A percentile compares a stretch with the other conserved stretches of the same genome.
phyloP scores from a whole-genome alignment of 257 asterid genomes.

The Paraleonurus japonicus region DNA sequence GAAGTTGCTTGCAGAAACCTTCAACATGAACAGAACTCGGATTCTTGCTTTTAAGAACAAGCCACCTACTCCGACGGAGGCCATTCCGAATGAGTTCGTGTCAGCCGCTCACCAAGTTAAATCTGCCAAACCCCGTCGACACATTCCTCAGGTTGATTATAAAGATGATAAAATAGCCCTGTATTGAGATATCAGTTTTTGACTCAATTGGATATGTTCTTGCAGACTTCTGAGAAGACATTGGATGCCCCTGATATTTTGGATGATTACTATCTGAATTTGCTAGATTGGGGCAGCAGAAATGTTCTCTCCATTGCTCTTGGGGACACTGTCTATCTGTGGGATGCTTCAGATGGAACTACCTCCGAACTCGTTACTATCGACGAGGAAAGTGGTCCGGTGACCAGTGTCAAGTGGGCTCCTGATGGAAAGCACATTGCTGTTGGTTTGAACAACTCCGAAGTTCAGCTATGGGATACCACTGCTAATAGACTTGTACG shows the following conservation, averaged over 20 bases:
- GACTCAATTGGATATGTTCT: too few species aligned
- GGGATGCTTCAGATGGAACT: conserved; percentile 49
- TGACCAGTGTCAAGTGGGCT: conserved; percentile 69
- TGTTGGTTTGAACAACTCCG: conserved; percentile 54
- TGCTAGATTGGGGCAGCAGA: conserved; percentile 85
- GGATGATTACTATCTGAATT: conserved; percentile 82
- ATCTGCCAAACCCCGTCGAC: conserved; percentile 54
- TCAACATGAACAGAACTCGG: conserved; percentile 76
- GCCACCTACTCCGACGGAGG: conserved; percentile 66
- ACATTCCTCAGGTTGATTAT: conserved; percentile 74
- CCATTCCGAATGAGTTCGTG: conserved; percentile 46
- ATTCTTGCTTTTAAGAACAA: conserved; percentile 77
- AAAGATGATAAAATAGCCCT: not conserved
- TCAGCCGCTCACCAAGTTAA: conserved; percentile 51
- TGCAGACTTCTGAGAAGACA: conserved; percentile 84
- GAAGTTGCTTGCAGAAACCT: conserved; percentile 73
- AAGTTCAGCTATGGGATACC: conserved; percentile 62
- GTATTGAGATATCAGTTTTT: too few species aligned
- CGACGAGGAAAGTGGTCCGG: conserved; percentile 55
- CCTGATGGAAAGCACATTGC: conserved; percentile 47
- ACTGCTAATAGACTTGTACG: conserved; percentile 43
- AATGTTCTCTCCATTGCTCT: conserved; percentile 84
- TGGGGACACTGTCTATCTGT: conserved; percentile 61
- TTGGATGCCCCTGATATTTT: conserved; percentile 79
- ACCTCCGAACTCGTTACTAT: conserved; percentile 50